Base-by-base conservation (phyloP, 164 flowering plant genomes). In the Vitis vinifera region DNA sequence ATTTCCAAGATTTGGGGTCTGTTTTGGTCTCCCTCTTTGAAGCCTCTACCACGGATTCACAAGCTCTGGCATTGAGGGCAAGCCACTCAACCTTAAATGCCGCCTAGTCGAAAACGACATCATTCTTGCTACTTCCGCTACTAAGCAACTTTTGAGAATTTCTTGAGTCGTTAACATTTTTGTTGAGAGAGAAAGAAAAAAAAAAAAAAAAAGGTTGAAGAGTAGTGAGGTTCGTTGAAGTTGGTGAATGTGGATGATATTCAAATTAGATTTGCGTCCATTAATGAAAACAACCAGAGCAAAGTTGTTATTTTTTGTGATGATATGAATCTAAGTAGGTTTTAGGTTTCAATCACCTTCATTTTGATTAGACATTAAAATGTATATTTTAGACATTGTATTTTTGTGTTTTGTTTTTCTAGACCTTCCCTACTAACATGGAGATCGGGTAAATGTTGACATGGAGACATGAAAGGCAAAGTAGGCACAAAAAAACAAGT, bases 71-170 rank as follows among this genome's bases (percentile, higher is more conserved):
- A 70, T 93, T 96, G 19, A 88, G 78, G 6, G 75, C 63, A 27
- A 84, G 83, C 72, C 97, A 79, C 79, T 89, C 85, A 19, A 85
- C 84, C 76, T 93, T 97, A 59, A 65, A 93, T 7, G 90, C 87
- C 7, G 80, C 80, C 70, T 83, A 89, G 78, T 88, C 87, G 75
- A 87, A 80, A 2, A n/a, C 63, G 64, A 15, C 56, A 74, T 62
- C 67, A 27, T 70, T 70, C 30, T 59, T 72, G 59, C 76, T 59
- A 3, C 61, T 60, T 58, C 74, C 50, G 5, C 71, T 58, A 55
- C 70, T 62, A 9, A 55, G 68, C 78, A 71, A 59, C 68, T 30
- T 31, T 6, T 31, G 44, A 31, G 6, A 6, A 4, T 4, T 4
- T 31, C 6, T 6, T 81, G 72, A 62, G 71, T 2, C 30, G 60